Base-by-base conservation (phyloP, 345 rosid species). In the Carallia brachiata region DNA sequence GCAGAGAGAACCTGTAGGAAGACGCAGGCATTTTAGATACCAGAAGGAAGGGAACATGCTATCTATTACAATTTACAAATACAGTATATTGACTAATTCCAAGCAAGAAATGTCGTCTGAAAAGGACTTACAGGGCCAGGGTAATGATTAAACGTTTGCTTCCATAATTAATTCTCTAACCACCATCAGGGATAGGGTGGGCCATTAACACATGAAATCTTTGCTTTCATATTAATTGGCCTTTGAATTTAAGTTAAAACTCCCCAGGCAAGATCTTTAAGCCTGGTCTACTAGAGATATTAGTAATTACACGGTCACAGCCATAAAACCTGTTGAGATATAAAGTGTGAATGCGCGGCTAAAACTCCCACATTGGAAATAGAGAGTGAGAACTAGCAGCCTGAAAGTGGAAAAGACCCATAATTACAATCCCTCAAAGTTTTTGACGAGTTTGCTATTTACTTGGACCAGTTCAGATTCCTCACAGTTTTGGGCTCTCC, bases 141-240 rank as follows among this genome's bases (percentile, higher is more conserved):
- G 17, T 44, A 44, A 44, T 13, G 50, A 27, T 2, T 8, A 9
- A 68, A 68, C 16, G 54, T 69, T 4, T 12, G 31, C 57, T 70
- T 32, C 28, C 31, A 9, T 63, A n/a, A 65, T 75, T 61, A 76
- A 75, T 61, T 67, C 10, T 32, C 65, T 70, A 73, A 74, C 79
- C 28, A 76, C 71, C 80, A 67, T 63, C 15, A 67, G 78, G n/a
- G 59, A 78, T 73, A 65, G 39, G 78, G 70, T 65, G 80, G 78
- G 9, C 76, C 80, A 34, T 39, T n/a, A 7, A 31, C 17, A 30
- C 36, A 12, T 28, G 16, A 31, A n/a, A 31, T 36, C 28, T 28
- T 66, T 66, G 53, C 39, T 9, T 37, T 18, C 5, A 28, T 18
- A 56, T 2, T 44, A 27, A 32, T 56, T 54, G 9, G 1, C 54